Evolutionary conservation across 495 filamentous ascomycete species (phyloP).

Genomic region (Trichoderma virens): DNA sequence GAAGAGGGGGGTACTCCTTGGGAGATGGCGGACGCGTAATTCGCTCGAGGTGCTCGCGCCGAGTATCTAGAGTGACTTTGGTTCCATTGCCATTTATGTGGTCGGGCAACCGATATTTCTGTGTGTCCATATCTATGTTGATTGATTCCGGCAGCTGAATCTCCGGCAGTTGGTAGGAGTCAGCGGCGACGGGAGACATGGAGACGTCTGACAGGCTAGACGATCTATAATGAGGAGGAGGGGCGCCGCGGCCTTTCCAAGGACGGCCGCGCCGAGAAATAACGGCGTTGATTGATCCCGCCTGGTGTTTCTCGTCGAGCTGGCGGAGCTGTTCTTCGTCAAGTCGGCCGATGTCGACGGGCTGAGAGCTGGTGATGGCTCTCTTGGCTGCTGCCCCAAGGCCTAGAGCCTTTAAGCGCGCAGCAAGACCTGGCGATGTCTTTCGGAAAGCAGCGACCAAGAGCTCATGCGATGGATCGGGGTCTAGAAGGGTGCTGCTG

Average conservation of each 20-base stretch:
- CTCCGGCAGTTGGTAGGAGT: conserved; percentile 30
- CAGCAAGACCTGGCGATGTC: conserved; percentile 66
- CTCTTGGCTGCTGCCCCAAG: conserved; percentile 37
- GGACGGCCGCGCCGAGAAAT: conserved; percentile 55
- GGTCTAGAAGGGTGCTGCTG: conserved; percentile 14
- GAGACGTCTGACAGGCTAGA: conserved; percentile 1
- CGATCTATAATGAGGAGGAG: conserved; percentile 13
- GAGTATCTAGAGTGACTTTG: conserved; percentile 44
- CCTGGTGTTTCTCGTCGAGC: conserved; percentile 54
- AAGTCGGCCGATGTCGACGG: conserved; percentile 57
- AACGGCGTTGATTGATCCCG: conserved; percentile 41
- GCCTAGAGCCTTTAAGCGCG: conserved; percentile 66
- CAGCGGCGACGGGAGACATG: background rate
- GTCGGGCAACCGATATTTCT: conserved; percentile 59
- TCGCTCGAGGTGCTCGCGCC: conserved; percentile 45
- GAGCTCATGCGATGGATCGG: conserved; percentile 15
- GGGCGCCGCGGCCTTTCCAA: conserved; percentile 48
- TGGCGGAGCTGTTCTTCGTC: conserved; percentile 65
- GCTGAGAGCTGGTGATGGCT: conserved; percentile 30
- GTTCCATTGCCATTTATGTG: conserved; percentile 53
- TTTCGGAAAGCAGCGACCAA: conserved; percentile 35
- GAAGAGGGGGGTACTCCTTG: conserved; percentile 21
- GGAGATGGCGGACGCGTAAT: conserved; percentile 23
- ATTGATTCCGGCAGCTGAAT: conserved; percentile 29
- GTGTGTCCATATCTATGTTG: conserved; percentile 47